These are phyloP conservation scores for Paramecium tetraurelia DNA, from an alignment of 73 alveolate genomes.

Conservation along the genomic window DNA sequence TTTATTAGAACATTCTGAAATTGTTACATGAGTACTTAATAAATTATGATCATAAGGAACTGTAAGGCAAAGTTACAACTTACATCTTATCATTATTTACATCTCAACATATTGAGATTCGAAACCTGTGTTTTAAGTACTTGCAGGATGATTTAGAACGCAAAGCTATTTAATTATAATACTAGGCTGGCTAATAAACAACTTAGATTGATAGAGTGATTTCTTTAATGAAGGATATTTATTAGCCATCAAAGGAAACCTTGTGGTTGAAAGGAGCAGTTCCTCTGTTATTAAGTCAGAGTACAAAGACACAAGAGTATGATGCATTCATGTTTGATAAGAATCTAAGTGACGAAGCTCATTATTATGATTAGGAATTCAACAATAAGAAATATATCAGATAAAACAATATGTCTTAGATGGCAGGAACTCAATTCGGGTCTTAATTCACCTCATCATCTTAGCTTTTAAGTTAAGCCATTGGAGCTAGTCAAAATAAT, in stretches of 20 bases:
- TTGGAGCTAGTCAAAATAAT: background rate
- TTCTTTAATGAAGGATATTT: constrained; percentile 45
- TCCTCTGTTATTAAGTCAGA: constrained; percentile 42
- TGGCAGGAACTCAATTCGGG: background rate
- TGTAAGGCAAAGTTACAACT: background rate
- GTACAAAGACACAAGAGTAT: constrained; percentile 51
- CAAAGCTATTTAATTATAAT: background rate
- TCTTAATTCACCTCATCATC: background rate
- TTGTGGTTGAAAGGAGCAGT: constrained; percentile 58
- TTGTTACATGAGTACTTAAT: constrained; percentile 43
- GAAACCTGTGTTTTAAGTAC: background rate
- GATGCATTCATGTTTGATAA: constrained; percentile 51
- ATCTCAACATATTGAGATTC: background rate
- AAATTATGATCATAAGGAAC: constrained; percentile 20
- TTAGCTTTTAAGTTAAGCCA: background rate
- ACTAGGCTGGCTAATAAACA: background rate
- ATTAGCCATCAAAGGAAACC: constrained; percentile 49
- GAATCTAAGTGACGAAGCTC: constrained; percentile 43
- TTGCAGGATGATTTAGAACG: constrained; percentile 23
- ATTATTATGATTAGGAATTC: constrained; percentile 53
- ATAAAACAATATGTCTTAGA: background rate
- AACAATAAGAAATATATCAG: background rate
- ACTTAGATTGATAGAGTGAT: constrained; percentile 39
- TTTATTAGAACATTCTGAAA: background rate
- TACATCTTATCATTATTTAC: background rate